A percentile compares a stretch with the other conserved stretches of the same genome.
These are phyloP conservation scores for Syncephalastrum monosporum DNA, from an alignment of 371 early-diverging fungal species.

Conservation along the genomic window DNA sequence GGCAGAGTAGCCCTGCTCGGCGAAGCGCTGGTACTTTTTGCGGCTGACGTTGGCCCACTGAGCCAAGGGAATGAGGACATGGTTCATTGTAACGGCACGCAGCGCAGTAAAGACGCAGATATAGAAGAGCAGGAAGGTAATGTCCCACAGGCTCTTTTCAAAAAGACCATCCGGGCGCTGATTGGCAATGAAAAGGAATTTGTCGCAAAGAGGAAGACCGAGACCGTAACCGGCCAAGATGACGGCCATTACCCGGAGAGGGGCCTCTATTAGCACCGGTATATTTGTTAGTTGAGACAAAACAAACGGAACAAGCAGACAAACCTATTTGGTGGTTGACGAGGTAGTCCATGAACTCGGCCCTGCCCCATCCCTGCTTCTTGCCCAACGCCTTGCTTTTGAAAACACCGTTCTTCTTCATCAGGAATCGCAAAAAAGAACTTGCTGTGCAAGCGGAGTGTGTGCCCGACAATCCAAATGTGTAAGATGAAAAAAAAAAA, in stretches of 20 bases:
- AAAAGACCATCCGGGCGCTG: slow-evolving; percentile 41
- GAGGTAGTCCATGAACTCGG: slow-evolving; percentile 22
- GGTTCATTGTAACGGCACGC: slow-evolving; percentile 54
- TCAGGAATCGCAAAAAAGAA: slow-evolving; percentile 1
- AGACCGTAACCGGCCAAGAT: slow-evolving; percentile 34
- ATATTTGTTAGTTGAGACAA: not conserved
- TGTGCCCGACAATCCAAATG: not conserved
- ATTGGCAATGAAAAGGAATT: slow-evolving; percentile 51
- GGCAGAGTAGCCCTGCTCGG: slow-evolving; percentile 70
- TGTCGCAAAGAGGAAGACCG: slow-evolving; percentile 39
- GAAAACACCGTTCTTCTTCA: slow-evolving; percentile 1
- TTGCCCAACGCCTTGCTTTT: slow-evolving; percentile 4
- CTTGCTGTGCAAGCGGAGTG: slow-evolving; percentile 1
- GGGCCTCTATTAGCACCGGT: slow-evolving; percentile 21
- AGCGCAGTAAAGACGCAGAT: slow-evolving; percentile 62
- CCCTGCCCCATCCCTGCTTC: slow-evolving; percentile 9
- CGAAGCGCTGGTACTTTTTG: slow-evolving; percentile 60
- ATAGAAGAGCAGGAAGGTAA: slow-evolving; percentile 60
- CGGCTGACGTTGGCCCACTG: slow-evolving; percentile 30
- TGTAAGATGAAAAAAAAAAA: slow-evolving; percentile 5
- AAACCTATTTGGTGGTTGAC: slow-evolving; percentile 43
- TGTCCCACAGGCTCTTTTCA: slow-evolving; percentile 54
- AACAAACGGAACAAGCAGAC: too few relatives aligned
- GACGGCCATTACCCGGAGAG: slow-evolving; percentile 27
- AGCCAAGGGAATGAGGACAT: slow-evolving; percentile 58